Conservation (phyloP, 805 yeast genomes). For the Saccharomycopsis fibuligera region DNA sequence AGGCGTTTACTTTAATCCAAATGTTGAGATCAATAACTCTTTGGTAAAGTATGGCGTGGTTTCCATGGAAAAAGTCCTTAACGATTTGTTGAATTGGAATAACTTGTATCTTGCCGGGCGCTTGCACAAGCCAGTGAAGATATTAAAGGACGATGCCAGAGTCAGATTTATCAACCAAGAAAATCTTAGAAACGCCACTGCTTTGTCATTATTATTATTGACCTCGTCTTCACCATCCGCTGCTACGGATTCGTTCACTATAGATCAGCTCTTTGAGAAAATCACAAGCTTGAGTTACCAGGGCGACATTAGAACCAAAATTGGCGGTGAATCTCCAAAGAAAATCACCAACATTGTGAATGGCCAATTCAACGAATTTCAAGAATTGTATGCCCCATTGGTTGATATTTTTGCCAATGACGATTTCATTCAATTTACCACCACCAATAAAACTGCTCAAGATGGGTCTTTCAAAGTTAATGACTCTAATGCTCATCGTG, state of each 20-base stretch:
- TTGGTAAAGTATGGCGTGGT: slow-evolving; percentile 84
- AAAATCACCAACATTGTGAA: slow-evolving; percentile 81
- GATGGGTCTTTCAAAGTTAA: slow-evolving; percentile 30
- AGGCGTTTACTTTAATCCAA: slow-evolving; percentile 93
- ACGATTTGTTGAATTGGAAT: slow-evolving; percentile 79
- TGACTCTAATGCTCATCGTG: slow-evolving; percentile 32
- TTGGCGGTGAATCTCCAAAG: slow-evolving; percentile 89
- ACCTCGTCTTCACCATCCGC: slow-evolving; percentile 26
- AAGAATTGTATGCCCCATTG: slow-evolving; percentile 67
- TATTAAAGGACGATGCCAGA: slow-evolving; percentile 57
- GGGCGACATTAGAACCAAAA: slow-evolving; percentile 82
- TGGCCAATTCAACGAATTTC: slow-evolving; percentile 66
- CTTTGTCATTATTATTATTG: slow-evolving; percentile 55
- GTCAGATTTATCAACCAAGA: slow-evolving; percentile 64
- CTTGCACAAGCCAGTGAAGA: slow-evolving; percentile 86
- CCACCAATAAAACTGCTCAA: background rate
- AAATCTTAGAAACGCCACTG: slow-evolving; percentile 72
- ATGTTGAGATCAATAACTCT: slow-evolving; percentile 53
- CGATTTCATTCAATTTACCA: slow-evolving; percentile 12
- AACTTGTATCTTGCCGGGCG: slow-evolving; percentile 87
- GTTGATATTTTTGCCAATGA: slow-evolving; percentile 37
- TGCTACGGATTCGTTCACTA: slow-evolving; percentile 37
- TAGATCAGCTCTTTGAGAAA: slow-evolving; percentile 62
- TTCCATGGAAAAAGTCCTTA: slow-evolving; percentile 49
- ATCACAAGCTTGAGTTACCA: slow-evolving; percentile 77